A percentile compares a stretch with the other conserved stretches of the same genome.
Conservation (phyloP, 345 rosid genomes). For the Orychophragmus violaceus region DNA sequence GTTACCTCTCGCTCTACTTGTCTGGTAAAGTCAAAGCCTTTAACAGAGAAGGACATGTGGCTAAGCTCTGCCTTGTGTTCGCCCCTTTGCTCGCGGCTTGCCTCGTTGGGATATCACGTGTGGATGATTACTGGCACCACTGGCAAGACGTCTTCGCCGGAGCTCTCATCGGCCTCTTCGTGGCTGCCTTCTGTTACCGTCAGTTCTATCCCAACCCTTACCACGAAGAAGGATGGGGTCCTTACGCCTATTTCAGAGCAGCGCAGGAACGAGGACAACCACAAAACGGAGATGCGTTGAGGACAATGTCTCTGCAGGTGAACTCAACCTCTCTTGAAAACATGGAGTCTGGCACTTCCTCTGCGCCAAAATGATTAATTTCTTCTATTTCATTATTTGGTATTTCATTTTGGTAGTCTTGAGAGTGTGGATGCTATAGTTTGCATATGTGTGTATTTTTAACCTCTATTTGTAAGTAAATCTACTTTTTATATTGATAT, state of each 20-base stretch:
- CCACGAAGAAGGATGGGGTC: conserved; percentile 62
- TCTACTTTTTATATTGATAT: not conserved
- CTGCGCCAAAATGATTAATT: not conserved
- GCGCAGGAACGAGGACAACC: conserved; percentile 33
- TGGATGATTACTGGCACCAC: conserved; percentile 85
- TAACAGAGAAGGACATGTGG: conserved; percentile 64
- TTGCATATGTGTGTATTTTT: not conserved
- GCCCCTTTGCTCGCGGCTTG: conserved; percentile 63
- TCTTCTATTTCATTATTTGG: not conserved
- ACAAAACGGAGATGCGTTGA: conserved; percentile 17
- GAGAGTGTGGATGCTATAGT: not conserved
- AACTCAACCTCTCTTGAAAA: conserved; percentile 20
- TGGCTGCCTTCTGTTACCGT: conserved; percentile 52
- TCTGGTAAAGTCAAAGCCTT: conserved; percentile 68
- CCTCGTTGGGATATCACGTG: conserved; percentile 75
- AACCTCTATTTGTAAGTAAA: not conserved
- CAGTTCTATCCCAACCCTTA: conserved; percentile 64
- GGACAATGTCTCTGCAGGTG: conserved; percentile 27
- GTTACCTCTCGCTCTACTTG: conserved; percentile 63
- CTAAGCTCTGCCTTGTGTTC: conserved; percentile 61
- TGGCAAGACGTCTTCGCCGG: conserved; percentile 90
- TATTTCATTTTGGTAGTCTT: not conserved
- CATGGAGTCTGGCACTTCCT: conserved; percentile 23
- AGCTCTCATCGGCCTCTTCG: conserved; percentile 55
- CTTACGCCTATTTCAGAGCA: conserved; percentile 64